phyloP scores from a whole-genome alignment of 2,329 filamentous ascomycete species.

The Camillea tinctor region DNA sequence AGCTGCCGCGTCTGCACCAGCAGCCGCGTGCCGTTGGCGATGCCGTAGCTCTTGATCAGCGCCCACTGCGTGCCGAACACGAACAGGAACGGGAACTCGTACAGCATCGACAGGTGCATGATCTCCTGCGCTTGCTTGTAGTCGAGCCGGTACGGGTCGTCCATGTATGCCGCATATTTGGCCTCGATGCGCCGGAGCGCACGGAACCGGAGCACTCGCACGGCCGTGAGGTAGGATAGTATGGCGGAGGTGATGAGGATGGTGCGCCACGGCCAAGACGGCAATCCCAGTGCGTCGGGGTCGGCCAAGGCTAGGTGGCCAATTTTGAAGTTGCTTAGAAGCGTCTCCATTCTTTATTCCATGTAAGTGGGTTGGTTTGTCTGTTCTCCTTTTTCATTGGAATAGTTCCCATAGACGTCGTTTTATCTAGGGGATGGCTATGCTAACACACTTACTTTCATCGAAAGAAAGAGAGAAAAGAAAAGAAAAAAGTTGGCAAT shows the following conservation, averaged over 20 bases:
- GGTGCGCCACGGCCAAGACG: constrained; percentile 11
- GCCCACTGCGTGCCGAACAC: constrained; percentile 23
- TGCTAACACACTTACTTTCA: neutral
- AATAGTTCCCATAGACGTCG: too few species aligned
- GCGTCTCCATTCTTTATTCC: constrained; percentile 2
- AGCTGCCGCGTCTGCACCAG: constrained; percentile 22
- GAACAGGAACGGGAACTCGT: constrained; percentile 20
- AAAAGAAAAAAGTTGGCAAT: neutral
- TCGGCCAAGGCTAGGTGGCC: neutral
- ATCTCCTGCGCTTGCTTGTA: constrained; percentile 21
- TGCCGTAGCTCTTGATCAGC: constrained; percentile 23
- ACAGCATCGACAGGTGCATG: constrained; percentile 18
- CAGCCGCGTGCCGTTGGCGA: constrained; percentile 21
- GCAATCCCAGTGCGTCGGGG: neutral
- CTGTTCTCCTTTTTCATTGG: too few species aligned
- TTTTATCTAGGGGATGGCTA: too few species aligned
- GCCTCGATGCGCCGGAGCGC: constrained; percentile 16
- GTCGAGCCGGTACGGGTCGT: constrained; percentile 18
- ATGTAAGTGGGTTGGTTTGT: neutral
- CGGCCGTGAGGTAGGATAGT: constrained; percentile 16
- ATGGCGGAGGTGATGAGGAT: constrained; percentile 13
- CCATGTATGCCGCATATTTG: constrained; percentile 17
- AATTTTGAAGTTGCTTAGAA: constrained; percentile 4
- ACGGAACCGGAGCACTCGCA: constrained; percentile 16
- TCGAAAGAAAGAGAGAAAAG: neutral